A percentile compares a stretch with the other conserved stretches of the same genome.
These are phyloP conservation scores for Epichloe hybrida DNA, from an alignment of 2,329 filamentous ascomycete species.

Conservation along the genomic window DNA sequence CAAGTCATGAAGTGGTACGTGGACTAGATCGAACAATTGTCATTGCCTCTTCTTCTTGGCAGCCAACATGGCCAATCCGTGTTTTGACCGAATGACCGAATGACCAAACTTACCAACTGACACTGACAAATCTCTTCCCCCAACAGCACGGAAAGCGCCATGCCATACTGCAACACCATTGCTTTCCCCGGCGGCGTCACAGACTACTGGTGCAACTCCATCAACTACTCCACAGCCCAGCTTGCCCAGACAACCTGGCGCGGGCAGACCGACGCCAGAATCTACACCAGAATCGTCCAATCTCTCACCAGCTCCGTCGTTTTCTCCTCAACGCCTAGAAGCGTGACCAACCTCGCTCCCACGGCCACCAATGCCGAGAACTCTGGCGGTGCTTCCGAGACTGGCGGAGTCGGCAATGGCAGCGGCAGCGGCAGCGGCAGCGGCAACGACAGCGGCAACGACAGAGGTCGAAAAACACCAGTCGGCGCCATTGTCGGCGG, in stretches of 20 bases:
- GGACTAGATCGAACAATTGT: not conserved
- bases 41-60: not conserved
- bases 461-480: constrained; percentile 9
- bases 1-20: constrained; percentile 33
- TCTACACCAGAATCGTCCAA: not conserved
- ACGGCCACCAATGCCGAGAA: not conserved
- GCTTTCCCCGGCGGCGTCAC: constrained; percentile 26
- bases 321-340: not conserved
- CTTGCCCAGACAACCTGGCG: constrained; percentile 26
- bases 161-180: constrained; percentile 32
- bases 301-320: not conserved
- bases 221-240: constrained; percentile 20
- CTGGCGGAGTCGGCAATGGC: constrained; percentile 1
- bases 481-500: constrained; percentile 25
- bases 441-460: constrained; percentile 1
- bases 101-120: too few relatives aligned
- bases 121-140: not conserved
- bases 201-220: constrained; percentile 31
- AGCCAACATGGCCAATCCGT: not conserved
- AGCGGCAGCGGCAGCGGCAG: not conserved
- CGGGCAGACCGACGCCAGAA: constrained; percentile 18
- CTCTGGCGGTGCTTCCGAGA: not conserved
- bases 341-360: not conserved
- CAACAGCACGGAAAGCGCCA: constrained; percentile 20
- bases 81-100: too few relatives aligned